phyloP scores from a whole-genome alignment of 2,329 filamentous ascomycete genomes.

The Fusarium coffeatum region DNA sequence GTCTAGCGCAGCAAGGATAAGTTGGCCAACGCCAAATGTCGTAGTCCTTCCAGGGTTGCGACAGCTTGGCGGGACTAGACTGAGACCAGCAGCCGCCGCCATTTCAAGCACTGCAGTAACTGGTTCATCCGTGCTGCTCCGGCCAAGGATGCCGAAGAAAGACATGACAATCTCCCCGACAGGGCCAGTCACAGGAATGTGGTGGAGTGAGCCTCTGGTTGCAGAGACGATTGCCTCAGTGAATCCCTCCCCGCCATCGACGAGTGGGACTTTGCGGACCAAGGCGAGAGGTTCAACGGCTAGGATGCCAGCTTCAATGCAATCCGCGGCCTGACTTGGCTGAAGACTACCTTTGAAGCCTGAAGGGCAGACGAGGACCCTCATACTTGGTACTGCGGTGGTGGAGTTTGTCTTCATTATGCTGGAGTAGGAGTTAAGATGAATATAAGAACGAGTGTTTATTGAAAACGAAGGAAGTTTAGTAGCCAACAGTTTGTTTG shows the following conservation, averaged over 20 bases:
- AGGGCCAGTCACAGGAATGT: slow-evolving; percentile 57
- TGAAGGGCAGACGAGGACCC: slow-evolving; percentile 62
- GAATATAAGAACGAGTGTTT: neutral
- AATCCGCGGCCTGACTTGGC: slow-evolving; percentile 60
- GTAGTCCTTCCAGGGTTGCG: slow-evolving; percentile 62
- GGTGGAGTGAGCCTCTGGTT: slow-evolving; percentile 55
- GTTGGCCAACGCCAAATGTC: slow-evolving; percentile 63
- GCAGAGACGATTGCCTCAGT: slow-evolving; percentile 58
- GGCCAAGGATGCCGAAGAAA: slow-evolving; percentile 59
- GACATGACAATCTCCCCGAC: slow-evolving; percentile 56
- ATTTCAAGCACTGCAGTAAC: slow-evolving; percentile 63
- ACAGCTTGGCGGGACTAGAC: slow-evolving; percentile 57
- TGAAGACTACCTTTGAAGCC: slow-evolving; percentile 66
- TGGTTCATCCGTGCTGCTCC: slow-evolving; percentile 20
- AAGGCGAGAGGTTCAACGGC: slow-evolving; percentile 41
- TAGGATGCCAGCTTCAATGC: slow-evolving; percentile 40
- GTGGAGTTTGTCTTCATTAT: slow-evolving; percentile 4
- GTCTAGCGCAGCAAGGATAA: slow-evolving; percentile 59
- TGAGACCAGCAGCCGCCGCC: slow-evolving; percentile 64
- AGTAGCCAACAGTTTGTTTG: neutral
- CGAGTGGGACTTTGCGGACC: slow-evolving; percentile 61
- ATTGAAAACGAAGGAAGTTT: slow-evolving; percentile 8
- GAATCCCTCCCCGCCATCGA: slow-evolving; percentile 66
- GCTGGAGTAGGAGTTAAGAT: rapidly evolving
- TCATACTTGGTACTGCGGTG: slow-evolving; percentile 32